phyloP scores from a whole-genome alignment of 345 rosid species.

The Moricandia arvensis region DNA sequence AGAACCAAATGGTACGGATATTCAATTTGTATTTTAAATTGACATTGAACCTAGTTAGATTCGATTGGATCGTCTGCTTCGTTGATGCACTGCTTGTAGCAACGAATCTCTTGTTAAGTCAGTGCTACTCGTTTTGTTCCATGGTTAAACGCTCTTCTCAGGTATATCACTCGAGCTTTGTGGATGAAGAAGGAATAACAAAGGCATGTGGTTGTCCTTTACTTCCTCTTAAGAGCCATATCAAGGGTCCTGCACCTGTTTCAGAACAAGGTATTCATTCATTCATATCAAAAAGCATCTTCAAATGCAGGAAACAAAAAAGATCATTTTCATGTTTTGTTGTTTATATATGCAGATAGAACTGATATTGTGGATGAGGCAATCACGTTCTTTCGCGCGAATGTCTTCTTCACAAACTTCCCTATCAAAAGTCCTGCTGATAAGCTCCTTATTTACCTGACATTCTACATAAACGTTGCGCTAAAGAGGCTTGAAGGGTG shows the following conservation, averaged over 20 bases:
- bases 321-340: background rate
- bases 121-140: too few relatives aligned
- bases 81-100: too few relatives aligned
- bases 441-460: conserved; percentile 92
- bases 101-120: background rate
- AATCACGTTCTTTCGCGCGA: conserved; percentile 87
- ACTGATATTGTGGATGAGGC: conserved; percentile 94
- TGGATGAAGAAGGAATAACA: conserved; percentile 71
- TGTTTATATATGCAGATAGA: conserved; percentile 51
- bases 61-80: background rate
- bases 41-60: background rate
- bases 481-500: conserved; percentile 92
- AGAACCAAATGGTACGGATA: conserved; percentile 27
- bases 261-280: conserved; percentile 70
- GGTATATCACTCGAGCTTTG: conserved; percentile 97
- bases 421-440: conserved; percentile 88
- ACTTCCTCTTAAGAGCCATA: conserved; percentile 91
- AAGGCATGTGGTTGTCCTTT: conserved; percentile 92
- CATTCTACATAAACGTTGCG: conserved; percentile 86
- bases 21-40: background rate
- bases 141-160: too few relatives aligned
- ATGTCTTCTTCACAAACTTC: conserved; percentile 93
- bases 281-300: too few relatives aligned
- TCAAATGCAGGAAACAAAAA: background rate
- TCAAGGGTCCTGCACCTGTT: conserved; percentile 94